Conservation (phyloP, 192 early-diverging fungal genomes). For the Pecoramyces ruminantium region DNA sequence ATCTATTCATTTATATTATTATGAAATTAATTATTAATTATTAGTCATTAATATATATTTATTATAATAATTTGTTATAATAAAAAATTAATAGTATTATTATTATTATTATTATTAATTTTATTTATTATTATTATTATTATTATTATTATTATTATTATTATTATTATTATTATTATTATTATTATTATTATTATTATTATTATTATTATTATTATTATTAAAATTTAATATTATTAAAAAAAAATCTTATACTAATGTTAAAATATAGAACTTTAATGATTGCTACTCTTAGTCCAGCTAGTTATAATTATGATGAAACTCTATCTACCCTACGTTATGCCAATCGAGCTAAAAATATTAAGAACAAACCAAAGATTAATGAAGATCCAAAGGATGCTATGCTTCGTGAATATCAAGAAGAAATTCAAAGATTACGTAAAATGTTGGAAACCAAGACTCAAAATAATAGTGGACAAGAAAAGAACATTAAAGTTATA, state of each 20-base stretch:
- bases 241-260: no score
- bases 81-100: no score
- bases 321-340: slow-evolving; percentile 39
- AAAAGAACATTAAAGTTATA: slow-evolving; percentile 22
- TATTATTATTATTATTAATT: no score
- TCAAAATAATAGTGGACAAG: slow-evolving; percentile 1
- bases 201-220: slow-evolving; percentile 1
- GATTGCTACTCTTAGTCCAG: slow-evolving; percentile 42
- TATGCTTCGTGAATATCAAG: slow-evolving; percentile 45
- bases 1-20: slow-evolving; percentile 20
- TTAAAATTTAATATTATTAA: background rate
- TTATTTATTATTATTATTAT: no score
- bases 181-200: no score
- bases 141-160: no score
- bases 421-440: slow-evolving; percentile 36
- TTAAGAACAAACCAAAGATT: slow-evolving; percentile 47
- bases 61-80: no score
- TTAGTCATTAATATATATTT: no score
- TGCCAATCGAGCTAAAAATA: slow-evolving; percentile 44
- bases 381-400: slow-evolving; percentile 53
- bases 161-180: no score
- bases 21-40: no score
- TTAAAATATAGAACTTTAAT: slow-evolving; percentile 26
- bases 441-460: slow-evolving; percentile 24
- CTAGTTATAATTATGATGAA: slow-evolving; percentile 43